Evolutionary conservation across 768 basidiomycete species (phyloP), one percentile per base, ranked within the genome.

Genomic region (Boletus speciosus): DNA sequence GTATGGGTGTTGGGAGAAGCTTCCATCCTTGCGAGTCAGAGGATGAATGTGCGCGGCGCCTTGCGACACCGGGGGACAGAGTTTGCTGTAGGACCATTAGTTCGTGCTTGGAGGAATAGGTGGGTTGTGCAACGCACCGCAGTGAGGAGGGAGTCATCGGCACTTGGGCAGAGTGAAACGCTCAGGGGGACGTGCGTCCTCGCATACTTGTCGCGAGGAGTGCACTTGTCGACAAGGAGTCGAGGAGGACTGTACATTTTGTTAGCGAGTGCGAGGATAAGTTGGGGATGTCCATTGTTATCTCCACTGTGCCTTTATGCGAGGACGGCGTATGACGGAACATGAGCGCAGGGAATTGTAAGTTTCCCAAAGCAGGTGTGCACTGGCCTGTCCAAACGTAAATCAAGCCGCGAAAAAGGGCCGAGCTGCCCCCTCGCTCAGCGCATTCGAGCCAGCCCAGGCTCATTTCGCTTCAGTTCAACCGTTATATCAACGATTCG

Each of bases 21-120:
- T 58, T 69, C 69, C 69, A 70, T 5, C 70, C 66, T 23, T 58
- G 68, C 8, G 70, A 72, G 46, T 65, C 71, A n/a, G 70, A 60
- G 23, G 70, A 61, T 19, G 69, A 70, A 21, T 68, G 58, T 39
- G 69, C 71, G 32, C 69, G 70, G 47, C 69, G 70, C 21, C 69
- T 52, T 6, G 66, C 51, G 31, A 57, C 35, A 23, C 34, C 56
- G 34, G 38, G 40, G 3, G 65, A 52, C 1, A 47, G 10, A 8
- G 46, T 43, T 19, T 59, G 68, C 68, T 70, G 49, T n/a, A 5
- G 46, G 27, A 29, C 3, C 4, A 21, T 59, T 23, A 52, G 55
- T 43, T 15, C 7, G 19, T 39, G 41, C 12, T 16, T 7, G 9
- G 5, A 42, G 19, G 10, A n/a, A 40, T 0, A 15, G 2, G 12